Base-by-base conservation (phyloP, 129 eudicot species). In the Calendula officinalis region DNA sequence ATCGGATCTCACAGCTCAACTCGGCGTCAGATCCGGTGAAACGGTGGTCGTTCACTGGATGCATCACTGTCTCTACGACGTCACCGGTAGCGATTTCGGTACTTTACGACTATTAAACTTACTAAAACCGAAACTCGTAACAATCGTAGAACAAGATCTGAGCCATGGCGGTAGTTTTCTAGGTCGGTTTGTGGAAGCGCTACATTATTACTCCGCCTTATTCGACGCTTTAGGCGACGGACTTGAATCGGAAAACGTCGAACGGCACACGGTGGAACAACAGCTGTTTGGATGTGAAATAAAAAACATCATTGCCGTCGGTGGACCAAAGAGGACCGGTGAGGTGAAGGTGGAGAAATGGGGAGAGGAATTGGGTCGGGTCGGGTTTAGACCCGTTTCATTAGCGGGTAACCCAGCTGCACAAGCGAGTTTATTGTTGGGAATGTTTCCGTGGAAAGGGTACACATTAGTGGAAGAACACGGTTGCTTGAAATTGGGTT, bases 401-500 rank as follows among this genome's bases (percentile, higher is more conserved):
- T 56, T 91, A 10, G 89, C 94, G 61, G 98, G 98, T 43, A 83
- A 76, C 75, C 96, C 98, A 75, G 95, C 95, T 0, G 83, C 96
- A 0, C 98, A 91, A 17, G 96, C 98, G 3, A 67, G 82, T 34
- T 75, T 91, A 30, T 75, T 91, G 67, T 66, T 91, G 6, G 98
- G 98, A 48, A 91, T 91, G 98, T 85, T 85, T 48, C 96, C 98
- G 1, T 87, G 90, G 90, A 84, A 81, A 71, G 98, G 98, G 44
- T 91, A 91, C 35, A 91, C 92, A 0, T 75, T 91, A 76, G 86
- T 88, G 67, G 98, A 87, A 73, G 98, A 91, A 16, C 78, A 68
- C 39, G 96, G 98, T 32, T 75, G 83, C 42, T 77, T 91, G 78
- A 91, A 84, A 71, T 70, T 91, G 66, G 98, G 96, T 11, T 91